Evolutionary conservation across 768 basidiomycete species (phyloP), one percentile per base, ranked within the genome.

Genomic region (Auricularia cornea): DNA sequence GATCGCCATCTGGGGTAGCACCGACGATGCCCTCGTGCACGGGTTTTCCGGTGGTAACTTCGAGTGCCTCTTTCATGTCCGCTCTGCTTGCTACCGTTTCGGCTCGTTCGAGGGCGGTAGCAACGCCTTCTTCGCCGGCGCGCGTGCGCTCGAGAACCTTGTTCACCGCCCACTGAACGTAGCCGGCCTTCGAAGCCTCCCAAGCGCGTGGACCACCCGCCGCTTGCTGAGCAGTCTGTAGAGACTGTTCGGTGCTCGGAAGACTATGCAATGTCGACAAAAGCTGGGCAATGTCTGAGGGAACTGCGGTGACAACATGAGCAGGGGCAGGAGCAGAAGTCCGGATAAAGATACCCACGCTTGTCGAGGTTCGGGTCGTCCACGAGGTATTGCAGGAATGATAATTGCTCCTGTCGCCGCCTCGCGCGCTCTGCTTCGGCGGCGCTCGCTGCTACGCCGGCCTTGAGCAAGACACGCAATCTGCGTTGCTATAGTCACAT

Each of bases 161-260:
- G 23, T 77, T 76, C 1, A 85, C 76, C 0, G 88, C 90, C 92
- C 92, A 94, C 64, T 85, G 84, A 3, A 87, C 70, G 72, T 94
- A 94, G 3, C 89, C 91, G 1, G 81, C 79, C 70, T 83, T 82
- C 71, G 82, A 85, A 40, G 84, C 82, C 74, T 93, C 90, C 91
- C 92, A 94, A 11, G 81, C 81, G 44, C 85, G 82, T 83, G 3
- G 78, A 68, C 29, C 76, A 70, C 3, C 70, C 66, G 20, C 67
- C 29, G 32, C 68, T 69, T 29, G 72, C 72, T 56, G 77, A 65
- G 44, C 79, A 73, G 35, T 77, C 69, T 28, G 78, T 72, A 11
- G 76, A 71, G 29, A 78, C 72, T 8, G 80, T 68, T 3, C 78
- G 75, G 3, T 72, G 68, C 4, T 74, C 66, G 61, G 79, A 76